Evolutionary conservation across 257 asterid species (phyloP).

Genomic region (Petunia secreta): DNA sequence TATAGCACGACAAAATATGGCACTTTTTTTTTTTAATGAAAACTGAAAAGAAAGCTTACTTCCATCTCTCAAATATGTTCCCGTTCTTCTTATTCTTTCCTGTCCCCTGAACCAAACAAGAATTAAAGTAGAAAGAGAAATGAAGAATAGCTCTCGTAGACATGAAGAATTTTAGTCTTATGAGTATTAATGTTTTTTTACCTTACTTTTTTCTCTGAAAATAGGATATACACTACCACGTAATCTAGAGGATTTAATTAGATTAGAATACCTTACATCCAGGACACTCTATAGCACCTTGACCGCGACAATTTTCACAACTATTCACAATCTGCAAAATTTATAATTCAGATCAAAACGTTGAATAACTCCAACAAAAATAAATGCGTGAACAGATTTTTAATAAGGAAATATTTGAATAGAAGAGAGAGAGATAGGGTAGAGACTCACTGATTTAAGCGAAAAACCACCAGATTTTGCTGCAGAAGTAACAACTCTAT

Average conservation of each 20-base stretch:
- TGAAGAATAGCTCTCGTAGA: neutral
- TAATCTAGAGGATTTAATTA: neutral
- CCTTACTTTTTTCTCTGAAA: too few species aligned
- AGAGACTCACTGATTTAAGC: slow-evolving; percentile 52
- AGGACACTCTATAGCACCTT: slow-evolving; percentile 83
- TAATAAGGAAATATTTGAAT: neutral
- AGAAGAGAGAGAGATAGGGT: neutral
- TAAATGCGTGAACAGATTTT: neutral
- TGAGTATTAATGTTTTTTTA: too few species aligned
- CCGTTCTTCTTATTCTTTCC: slow-evolving; percentile 95
- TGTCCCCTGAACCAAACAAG: slow-evolving; percentile 55
- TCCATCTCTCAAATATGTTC: slow-evolving; percentile 86
- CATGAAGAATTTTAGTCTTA: neutral
- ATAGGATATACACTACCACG: too few species aligned
- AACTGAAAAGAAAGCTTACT: slow-evolving; percentile 45
- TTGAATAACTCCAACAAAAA: neutral
- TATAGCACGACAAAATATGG: neutral
- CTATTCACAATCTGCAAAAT: slow-evolving; percentile 46
- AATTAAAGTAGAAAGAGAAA: neutral
- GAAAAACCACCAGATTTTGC: slow-evolving; percentile 73
- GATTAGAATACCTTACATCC: slow-evolving; percentile 71
- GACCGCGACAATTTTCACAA: slow-evolving; percentile 73
- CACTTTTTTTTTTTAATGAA: neutral
- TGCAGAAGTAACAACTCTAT: slow-evolving; percentile 36
- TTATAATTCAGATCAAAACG: neutral